A percentile compares a stretch with the other conserved stretches of the same genome.
phyloP scores from a whole-genome alignment of 306 rosid genomes.

The Vachellia collinsii region DNA sequence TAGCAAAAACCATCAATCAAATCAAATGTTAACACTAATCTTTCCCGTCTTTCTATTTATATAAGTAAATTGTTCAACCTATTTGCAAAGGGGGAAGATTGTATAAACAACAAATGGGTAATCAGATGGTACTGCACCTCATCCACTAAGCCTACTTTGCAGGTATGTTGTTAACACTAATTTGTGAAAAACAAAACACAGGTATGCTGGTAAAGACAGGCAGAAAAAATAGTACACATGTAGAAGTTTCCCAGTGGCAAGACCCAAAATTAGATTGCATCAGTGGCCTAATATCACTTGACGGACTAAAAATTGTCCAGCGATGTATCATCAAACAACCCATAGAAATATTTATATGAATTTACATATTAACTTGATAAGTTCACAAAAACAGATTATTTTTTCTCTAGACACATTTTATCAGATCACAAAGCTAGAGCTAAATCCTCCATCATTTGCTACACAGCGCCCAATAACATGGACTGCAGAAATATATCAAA shows the following conservation, averaged over 20 bases:
- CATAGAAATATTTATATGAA: background rate
- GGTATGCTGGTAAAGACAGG: conserved; percentile 3
- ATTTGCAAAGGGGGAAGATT: conserved; percentile 15
- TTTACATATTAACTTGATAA: background rate
- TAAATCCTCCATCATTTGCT: background rate
- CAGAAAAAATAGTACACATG: background rate
- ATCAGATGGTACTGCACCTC: background rate
- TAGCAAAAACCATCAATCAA: conserved; percentile 35
- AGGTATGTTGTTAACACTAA: conserved; percentile 19
- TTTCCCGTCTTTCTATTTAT: conserved; percentile 1
- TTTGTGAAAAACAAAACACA: conserved; percentile 19
- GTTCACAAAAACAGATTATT: background rate
- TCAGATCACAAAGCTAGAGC: background rate
- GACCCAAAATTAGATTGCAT: background rate
- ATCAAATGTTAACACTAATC: conserved; percentile 19
- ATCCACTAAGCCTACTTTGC: background rate
- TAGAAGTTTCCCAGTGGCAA: background rate
- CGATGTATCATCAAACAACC: background rate
- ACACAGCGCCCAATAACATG: background rate
- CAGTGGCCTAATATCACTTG: background rate
- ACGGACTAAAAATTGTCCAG: background rate
- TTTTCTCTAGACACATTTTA: background rate
- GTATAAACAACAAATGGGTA: background rate
- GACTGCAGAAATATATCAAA: background rate
- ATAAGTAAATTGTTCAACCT: background rate